These are phyloP conservation scores for Neospora caninum DNA, from an alignment of 169 alveolate species.

Conservation along the genomic window DNA sequence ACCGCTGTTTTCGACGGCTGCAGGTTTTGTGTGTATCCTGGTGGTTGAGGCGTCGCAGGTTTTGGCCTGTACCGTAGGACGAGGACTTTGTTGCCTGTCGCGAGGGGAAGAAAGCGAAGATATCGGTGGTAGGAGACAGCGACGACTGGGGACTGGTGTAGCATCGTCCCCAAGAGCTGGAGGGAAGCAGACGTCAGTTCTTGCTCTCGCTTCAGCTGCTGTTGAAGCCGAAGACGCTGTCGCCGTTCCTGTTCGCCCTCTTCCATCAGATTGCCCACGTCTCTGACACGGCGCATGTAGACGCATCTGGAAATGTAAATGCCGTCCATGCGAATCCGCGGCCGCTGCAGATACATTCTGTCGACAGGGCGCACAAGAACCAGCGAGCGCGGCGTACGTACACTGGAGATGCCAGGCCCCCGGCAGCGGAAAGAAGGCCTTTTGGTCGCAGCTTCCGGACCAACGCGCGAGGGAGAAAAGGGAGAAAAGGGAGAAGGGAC, in stretches of 20 bases:
- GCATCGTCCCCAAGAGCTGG: not conserved
- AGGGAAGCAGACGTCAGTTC: constrained; percentile 14
- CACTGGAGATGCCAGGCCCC: too few relatives aligned
- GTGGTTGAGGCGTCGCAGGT: too few relatives aligned
- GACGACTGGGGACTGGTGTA: constrained; percentile 39
- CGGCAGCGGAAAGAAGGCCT: too few relatives aligned
- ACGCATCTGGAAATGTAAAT: constrained; percentile 46
- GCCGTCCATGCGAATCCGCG: constrained; percentile 54
- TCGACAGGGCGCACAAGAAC: not conserved
- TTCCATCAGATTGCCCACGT: constrained; percentile 43
- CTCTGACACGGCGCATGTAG: constrained; percentile 43
- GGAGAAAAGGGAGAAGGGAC: too few relatives aligned
- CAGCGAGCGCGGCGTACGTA: too few relatives aligned
- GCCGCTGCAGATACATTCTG: constrained; percentile 38
- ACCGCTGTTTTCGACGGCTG: too few relatives aligned
- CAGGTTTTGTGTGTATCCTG: too few relatives aligned
- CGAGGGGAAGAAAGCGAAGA: constrained; percentile 42
- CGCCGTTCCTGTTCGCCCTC: constrained; percentile 35
- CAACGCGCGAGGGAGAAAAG: too few relatives aligned
- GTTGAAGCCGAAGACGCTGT: constrained; percentile 48
- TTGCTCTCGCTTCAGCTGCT: constrained; percentile 52
- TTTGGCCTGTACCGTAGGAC: constrained; percentile 42
- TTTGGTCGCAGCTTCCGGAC: too few relatives aligned
- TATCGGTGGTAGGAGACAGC: constrained; percentile 49
- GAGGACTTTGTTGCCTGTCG: not conserved